These are phyloP conservation scores for Xylogone sp. DNA, from an alignment of 2,329 filamentous ascomycete species.

Conservation along the genomic window DNA sequence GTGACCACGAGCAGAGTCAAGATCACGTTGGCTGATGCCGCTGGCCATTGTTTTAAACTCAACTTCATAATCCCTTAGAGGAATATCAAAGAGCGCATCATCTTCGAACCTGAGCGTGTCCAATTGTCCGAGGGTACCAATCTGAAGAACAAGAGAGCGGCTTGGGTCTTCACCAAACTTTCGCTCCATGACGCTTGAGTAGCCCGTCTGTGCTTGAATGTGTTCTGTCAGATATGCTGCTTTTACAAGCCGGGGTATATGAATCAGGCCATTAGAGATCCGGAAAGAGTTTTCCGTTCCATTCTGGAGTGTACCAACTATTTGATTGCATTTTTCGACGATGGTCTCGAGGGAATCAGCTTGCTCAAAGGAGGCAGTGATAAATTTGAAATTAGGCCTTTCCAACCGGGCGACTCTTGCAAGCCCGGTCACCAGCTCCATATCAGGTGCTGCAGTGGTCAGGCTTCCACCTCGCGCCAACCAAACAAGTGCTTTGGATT, in stretches of 20 bases:
- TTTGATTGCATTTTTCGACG: neutral
- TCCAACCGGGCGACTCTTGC: neutral
- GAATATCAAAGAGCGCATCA: constrained; percentile 1
- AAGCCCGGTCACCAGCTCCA: neutral
- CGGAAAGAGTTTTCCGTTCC: neutral
- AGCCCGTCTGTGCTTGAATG: neutral
- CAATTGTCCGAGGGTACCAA: constrained; percentile 10
- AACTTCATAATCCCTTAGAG: constrained; percentile 3
- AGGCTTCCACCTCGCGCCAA: neutral
- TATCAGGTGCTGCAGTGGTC: neutral
- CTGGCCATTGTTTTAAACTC: constrained; percentile 1
- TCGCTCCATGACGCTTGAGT: neutral
- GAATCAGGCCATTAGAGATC: neutral
- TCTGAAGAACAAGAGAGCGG: neutral
- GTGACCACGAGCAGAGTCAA: neutral
- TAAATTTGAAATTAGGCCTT: neutral
- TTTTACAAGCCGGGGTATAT: constrained; percentile 1
- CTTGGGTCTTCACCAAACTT: neutral
- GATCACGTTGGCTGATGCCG: constrained; percentile 7
- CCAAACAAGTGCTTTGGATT: neutral
- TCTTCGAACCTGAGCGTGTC: constrained; percentile 11
- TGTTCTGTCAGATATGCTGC: neutral
- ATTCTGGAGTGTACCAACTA: neutral
- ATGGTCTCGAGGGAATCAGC: neutral
- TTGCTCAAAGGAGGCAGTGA: neutral